phyloP scores from a whole-genome alignment of 768 basidiomycete genomes.

The Leccinum disarticulatum region DNA sequence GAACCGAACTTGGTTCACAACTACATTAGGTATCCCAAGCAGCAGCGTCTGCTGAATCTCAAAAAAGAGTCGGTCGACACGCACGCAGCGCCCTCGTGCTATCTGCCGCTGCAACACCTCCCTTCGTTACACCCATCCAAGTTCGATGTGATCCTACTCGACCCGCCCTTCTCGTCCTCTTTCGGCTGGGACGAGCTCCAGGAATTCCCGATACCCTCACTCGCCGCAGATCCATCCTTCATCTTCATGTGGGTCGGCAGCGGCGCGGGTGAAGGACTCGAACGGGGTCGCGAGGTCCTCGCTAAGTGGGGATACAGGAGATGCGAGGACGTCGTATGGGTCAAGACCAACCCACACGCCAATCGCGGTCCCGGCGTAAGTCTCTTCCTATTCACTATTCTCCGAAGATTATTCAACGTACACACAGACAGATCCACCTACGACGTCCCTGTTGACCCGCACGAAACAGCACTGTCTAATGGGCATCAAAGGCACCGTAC shows the following conservation, averaged over 20 bases:
- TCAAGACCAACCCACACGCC: constrained; percentile 79
- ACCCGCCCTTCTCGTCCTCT: constrained; percentile 85
- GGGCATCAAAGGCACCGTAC: constrained; percentile 95
- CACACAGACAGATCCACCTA: constrained; percentile 76
- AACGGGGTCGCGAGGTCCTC: constrained; percentile 86
- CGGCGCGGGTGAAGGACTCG: constrained; percentile 86
- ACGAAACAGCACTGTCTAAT: constrained; percentile 97
- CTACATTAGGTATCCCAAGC: constrained; percentile 82
- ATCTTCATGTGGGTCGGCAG: constrained; percentile 96
- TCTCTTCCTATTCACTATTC: not conserved
- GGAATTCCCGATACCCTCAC: constrained; percentile 73
- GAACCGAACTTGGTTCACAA: not conserved
- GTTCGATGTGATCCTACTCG: constrained; percentile 90
- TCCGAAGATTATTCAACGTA: not conserved
- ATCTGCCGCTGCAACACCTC: constrained; percentile 62
- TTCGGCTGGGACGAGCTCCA: constrained; percentile 86
- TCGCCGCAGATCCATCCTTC: constrained; percentile 91
- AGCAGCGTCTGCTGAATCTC: constrained; percentile 76
- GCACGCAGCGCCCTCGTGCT: constrained; percentile 71
- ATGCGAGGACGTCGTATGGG: constrained; percentile 99
- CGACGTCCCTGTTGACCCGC: constrained; percentile 80
- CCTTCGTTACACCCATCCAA: constrained; percentile 59
- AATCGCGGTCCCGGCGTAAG: constrained; percentile 77
- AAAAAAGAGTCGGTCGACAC: constrained; percentile 78
- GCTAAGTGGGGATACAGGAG: constrained; percentile 93